Conservation (phyloP, 495 filamentous ascomycete genomes). For the Penicillium argentinense region DNA sequence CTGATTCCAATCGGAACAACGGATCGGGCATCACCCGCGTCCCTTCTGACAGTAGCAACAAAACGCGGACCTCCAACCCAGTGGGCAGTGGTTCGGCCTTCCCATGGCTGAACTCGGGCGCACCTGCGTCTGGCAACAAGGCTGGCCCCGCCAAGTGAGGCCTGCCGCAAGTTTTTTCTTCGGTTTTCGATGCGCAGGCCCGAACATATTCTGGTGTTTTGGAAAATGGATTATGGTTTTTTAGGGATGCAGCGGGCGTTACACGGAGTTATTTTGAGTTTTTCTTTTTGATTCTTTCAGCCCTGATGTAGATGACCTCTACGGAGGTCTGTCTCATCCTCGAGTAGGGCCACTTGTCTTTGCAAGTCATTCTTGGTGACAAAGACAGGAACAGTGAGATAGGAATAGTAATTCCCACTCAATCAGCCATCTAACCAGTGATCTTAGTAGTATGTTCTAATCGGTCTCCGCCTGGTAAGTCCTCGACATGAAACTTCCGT, state of each 20-base stretch:
- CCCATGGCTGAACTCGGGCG: constrained; percentile 72
- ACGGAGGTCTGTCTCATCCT: no score
- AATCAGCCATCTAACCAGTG: neutral
- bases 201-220: constrained; percentile 30
- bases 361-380: no score
- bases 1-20: neutral
- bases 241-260: neutral
- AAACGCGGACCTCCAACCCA: constrained; percentile 60
- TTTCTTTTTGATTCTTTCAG: constrained; percentile 3
- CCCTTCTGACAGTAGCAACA: constrained; percentile 23
- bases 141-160: constrained; percentile 12
- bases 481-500: no score
- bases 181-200: constrained; percentile 13
- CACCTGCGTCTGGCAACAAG: constrained; percentile 7
- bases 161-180: no score
- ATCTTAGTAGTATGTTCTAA: no score
- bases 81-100: constrained; percentile 93
- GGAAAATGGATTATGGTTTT: constrained; percentile 16
- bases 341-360: no score
- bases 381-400: neutral
- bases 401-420: neutral
- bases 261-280: neutral
- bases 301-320: no score
- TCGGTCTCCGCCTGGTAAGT: no score
- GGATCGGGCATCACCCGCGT: constrained; percentile 20